Conservation (phyloP, 1,284 basidiomycete genomes). For the Ustilago sp. region DNA sequence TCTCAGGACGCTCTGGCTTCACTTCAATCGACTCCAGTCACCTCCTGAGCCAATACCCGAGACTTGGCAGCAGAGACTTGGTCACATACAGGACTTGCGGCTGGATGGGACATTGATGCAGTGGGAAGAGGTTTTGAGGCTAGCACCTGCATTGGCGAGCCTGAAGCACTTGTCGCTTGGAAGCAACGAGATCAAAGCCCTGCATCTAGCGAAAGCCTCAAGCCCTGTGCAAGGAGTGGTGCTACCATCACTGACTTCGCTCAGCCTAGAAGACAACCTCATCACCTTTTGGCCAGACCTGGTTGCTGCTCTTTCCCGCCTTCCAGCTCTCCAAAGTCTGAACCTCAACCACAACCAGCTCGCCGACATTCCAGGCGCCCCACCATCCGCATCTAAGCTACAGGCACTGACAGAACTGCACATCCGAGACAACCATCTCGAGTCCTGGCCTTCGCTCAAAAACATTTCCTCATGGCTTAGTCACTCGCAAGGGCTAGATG, state of each 20-base stretch:
- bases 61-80: constrained; percentile 72
- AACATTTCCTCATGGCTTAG: constrained; percentile 77
- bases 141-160: constrained; percentile 75
- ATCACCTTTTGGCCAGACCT: constrained; percentile 76
- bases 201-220: background rate
- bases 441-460: constrained; percentile 79
- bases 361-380: constrained; percentile 71
- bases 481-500: constrained; percentile 68
- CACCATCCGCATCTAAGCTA: constrained; percentile 62
- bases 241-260: constrained; percentile 71
- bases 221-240: background rate
- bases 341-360: constrained; percentile 79
- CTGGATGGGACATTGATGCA: constrained; percentile 79
- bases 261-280: constrained; percentile 83
- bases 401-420: constrained; percentile 74
- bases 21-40: constrained; percentile 67
- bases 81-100: constrained; percentile 76
- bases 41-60: constrained; percentile 57
- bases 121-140: constrained; percentile 75
- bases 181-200: constrained; percentile 75
- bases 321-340: constrained; percentile 76
- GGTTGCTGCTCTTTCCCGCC: constrained; percentile 72
- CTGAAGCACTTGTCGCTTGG: constrained; percentile 81
- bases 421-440: constrained; percentile 77
- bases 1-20: constrained; percentile 78